These are phyloP conservation scores for Closterium sp. DNA, from an alignment of 139 green algal genomes.

Conservation along the genomic window DNA sequence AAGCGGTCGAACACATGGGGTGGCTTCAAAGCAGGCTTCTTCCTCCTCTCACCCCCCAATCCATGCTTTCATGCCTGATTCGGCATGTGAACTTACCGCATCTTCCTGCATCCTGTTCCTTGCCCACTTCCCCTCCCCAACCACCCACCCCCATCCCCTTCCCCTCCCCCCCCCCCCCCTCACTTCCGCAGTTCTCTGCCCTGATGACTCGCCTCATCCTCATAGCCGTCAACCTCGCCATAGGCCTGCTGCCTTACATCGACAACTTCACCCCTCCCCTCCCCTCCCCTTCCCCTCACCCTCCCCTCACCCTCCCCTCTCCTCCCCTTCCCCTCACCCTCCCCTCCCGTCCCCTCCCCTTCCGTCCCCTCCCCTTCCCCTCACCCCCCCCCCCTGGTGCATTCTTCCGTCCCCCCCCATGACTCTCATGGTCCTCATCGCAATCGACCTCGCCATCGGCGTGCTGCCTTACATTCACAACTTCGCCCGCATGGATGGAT, in stretches of 20 bases:
- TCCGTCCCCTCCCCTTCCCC: no score
- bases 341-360: no score
- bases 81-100: no score
- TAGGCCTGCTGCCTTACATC: slow-evolving; percentile 40
- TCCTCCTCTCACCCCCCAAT: no score
- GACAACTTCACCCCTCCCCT: slow-evolving; percentile 52
- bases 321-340: not conserved
- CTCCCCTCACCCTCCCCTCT: not conserved
- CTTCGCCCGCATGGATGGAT: slow-evolving; percentile 31
- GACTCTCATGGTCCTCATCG: slow-evolving; percentile 37
- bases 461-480: slow-evolving; percentile 46
- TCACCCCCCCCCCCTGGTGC: no score
- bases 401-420: slow-evolving; percentile 17
- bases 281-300: no score
- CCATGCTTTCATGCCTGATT: no score
- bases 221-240: slow-evolving; percentile 43
- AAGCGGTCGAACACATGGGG: no score
- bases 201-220: slow-evolving; percentile 30
- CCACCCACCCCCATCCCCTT: not conserved
- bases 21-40: no score
- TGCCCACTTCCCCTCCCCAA: no score
- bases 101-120: no score
- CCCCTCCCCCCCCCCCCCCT: no score
- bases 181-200: slow-evolving; percentile 14
- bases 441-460: slow-evolving; percentile 43